Evolutionary conservation across 2,329 filamentous ascomycete species (phyloP).

Genomic region (Nothophoma quercina): DNA sequence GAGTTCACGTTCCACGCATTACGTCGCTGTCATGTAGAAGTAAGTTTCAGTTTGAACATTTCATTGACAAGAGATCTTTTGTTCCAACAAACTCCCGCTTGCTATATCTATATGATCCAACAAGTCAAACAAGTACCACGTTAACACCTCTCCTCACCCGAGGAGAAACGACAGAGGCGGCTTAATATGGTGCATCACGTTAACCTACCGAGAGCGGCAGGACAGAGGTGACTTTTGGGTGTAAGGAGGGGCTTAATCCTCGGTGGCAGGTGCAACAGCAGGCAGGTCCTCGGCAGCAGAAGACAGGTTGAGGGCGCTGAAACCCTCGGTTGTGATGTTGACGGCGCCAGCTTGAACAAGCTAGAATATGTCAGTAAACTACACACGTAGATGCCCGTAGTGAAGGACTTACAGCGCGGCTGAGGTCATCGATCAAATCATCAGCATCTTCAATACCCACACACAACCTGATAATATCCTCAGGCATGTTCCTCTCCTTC

Average conservation of each 20-base stretch:
- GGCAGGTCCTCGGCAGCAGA: conserved; percentile 20
- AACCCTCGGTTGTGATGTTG: conserved; percentile 81
- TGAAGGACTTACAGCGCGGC: conserved; percentile 76
- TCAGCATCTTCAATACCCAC: conserved; percentile 94
- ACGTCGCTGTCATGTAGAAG: no score
- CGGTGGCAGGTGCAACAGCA: conserved; percentile 21
- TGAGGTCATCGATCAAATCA: conserved; percentile 92
- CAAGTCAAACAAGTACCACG: conserved; percentile 38
- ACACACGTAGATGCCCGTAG: background rate
- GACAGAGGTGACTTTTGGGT: conserved; percentile 46
- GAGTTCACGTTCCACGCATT: no score
- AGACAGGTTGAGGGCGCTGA: conserved; percentile 65
- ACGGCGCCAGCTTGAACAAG: conserved; percentile 95
- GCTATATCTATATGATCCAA: conserved; percentile 1
- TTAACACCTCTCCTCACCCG: conserved; percentile 34
- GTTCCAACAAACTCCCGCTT: conserved; percentile 2
- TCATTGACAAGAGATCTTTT: conserved; percentile 1
- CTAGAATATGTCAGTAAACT: conserved; percentile 22
- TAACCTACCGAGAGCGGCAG: conserved; percentile 34
- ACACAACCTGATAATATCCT: conserved; percentile 94
- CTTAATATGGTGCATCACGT: conserved; percentile 44
- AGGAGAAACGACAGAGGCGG: conserved; percentile 47
- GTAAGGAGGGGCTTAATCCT: conserved; percentile 14
- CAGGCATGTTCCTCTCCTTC: conserved; percentile 75
- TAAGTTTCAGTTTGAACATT: background rate